Conservation (phyloP, 2,329 filamentous ascomycete species). For the Sporothrix globosa region DNA sequence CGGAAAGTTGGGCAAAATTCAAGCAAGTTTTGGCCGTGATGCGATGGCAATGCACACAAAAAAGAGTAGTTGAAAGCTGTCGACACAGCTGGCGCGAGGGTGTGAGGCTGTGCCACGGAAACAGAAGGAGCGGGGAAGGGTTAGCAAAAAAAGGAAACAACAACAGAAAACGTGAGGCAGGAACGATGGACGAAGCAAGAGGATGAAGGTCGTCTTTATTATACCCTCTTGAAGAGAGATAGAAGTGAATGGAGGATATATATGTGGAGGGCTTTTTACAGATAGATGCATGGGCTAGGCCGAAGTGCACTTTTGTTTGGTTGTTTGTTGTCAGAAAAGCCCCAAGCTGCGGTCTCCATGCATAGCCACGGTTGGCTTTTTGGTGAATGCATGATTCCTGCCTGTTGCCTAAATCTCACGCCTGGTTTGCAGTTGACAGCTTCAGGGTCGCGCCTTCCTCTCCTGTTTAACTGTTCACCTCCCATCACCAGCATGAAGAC, state of each 20-base stretch:
- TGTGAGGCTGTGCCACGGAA: slow-evolving; percentile 10
- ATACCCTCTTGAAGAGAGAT: background rate
- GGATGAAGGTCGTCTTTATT: slow-evolving; percentile 2
- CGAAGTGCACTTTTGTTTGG: background rate
- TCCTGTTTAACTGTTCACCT: background rate
- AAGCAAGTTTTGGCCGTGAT: background rate
- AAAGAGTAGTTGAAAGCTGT: background rate
- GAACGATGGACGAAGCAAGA: background rate
- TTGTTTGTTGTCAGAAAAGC: background rate
- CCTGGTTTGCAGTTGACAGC: background rate
- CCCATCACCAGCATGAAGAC: background rate
- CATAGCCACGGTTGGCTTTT: slow-evolving; percentile 1
- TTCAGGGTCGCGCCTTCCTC: slow-evolving; percentile 2
- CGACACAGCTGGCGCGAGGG: background rate
- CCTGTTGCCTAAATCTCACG: slow-evolving; percentile 22
- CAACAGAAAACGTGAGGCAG: background rate
- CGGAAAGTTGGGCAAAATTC: background rate
- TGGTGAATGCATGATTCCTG: background rate
- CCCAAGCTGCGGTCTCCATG: background rate
- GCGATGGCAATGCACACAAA: background rate
- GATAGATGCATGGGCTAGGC: background rate
- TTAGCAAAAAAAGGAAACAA: background rate
- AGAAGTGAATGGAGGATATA: background rate
- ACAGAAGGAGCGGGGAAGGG: slow-evolving; percentile 17
- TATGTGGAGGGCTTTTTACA: background rate